Base-by-base conservation (phyloP, 139 green algal genomes). In the Yamagishiella unicocca region DNA sequence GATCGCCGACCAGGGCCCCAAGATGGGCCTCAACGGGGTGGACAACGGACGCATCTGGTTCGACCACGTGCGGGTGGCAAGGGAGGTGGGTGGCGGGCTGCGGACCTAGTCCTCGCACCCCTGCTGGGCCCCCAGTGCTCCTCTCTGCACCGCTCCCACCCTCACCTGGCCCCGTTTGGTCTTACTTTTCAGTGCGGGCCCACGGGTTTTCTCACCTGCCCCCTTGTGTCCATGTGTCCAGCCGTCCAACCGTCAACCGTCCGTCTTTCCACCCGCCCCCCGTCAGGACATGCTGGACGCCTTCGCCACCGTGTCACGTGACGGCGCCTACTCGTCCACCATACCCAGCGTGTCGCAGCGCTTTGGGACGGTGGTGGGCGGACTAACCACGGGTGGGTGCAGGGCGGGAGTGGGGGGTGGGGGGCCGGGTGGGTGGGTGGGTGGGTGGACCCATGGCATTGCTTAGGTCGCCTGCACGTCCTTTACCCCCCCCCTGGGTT, bases 21-120 rank as follows among this genome's bases (percentile, higher is more conserved):
- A 96, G 90, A 94, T 95, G 89, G 92, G 95, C 25, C 92, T 98
- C 46, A 97, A 97, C 77, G 96, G 96, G 4, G 96, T 98, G 40
- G 96, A 98, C 91, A 98, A 98, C 82, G 96, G 96, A 31, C 92
- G 93, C 84, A 93, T 95, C 75, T 96, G 94, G 95, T 96, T 98
- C 87, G 90, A 98, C 80, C 54, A 93, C 64, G 94, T 98, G 64
- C 89, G 94, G 0, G 94, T 98, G 80, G 85, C 95, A 0, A 82
- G 94, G 0, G 93, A 95, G 74, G 93, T 91, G 82, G 33, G 76
- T 10, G 45, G 6, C 29, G 14, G 67, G 50, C 50, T 61, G 50
- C 17, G 50, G 50, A 17, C 50, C 17, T 17, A 61, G 50, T 17
- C 50, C 50, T 17, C 50, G 12, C 50, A 61, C 50, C 50, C 50